Evolutionary conservation across 2,329 filamentous ascomycete species (phyloP).

Genomic region (Alternaria novae-zelandiae): DNA sequence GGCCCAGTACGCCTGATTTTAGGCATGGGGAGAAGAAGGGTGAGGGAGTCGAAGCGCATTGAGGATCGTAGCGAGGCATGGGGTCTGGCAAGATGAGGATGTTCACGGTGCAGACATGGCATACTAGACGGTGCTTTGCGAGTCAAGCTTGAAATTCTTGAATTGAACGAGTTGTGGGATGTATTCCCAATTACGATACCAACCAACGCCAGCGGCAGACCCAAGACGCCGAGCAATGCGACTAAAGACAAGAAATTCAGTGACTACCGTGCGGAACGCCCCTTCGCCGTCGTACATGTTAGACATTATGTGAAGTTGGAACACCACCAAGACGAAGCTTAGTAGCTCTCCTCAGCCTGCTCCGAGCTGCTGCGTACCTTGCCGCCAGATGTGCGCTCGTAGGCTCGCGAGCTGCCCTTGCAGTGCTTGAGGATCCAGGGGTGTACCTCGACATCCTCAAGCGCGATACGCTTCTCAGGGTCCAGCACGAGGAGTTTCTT

Average conservation of each 20-base stretch:
- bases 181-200: neutral
- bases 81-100: neutral
- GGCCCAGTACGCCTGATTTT: conserved; percentile 47
- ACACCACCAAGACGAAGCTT: conserved; percentile 6
- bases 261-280: conserved; percentile 14
- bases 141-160: neutral
- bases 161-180: neutral
- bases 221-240: conserved; percentile 12
- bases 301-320: conserved; percentile 15
- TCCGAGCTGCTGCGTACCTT: conserved; percentile 36
- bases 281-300: conserved; percentile 21
- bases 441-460: conserved; percentile 87
- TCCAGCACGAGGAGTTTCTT: conserved; percentile 88
- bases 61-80: neutral
- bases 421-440: conserved; percentile 99
- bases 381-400: conserved; percentile 36
- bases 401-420: conserved; percentile 52
- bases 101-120: neutral
- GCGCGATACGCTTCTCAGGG: conserved; percentile 87
- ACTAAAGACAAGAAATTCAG: conserved; percentile 1
- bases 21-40: conserved; percentile 10
- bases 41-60: conserved; percentile 13
- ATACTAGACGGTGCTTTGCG: neutral
- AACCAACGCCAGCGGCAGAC: neutral
- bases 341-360: conserved; percentile 34